Evolutionary conservation across 345 rosid species (phyloP).

Genomic region (Arabidopsis arenosa): DNA sequence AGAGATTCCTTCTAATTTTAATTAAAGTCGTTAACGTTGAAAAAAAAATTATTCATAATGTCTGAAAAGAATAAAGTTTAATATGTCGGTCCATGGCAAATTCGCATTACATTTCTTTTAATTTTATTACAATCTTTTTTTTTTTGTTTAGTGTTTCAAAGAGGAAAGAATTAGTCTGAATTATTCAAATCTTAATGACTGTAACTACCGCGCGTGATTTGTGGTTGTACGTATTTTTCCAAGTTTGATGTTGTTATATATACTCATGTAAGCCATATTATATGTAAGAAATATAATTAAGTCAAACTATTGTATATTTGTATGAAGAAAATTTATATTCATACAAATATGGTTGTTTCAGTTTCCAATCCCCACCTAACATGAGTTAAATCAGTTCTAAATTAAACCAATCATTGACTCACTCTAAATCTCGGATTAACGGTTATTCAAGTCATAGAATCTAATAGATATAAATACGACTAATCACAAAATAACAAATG

Average conservation of each 20-base stretch:
- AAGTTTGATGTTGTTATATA: slow-evolving; percentile 10
- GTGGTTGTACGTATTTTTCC: slow-evolving; percentile 2
- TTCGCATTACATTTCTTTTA: neutral
- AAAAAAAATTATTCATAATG: slow-evolving; percentile 2
- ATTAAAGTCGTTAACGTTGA: slow-evolving; percentile 41
- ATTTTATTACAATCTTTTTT: neutral
- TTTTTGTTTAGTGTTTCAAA: neutral
- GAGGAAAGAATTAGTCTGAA: neutral
- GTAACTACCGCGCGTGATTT: slow-evolving; percentile 16
- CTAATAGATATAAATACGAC: too few species aligned
- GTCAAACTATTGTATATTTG: too few species aligned
- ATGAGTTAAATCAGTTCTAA: neutral
- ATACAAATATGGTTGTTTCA: neutral
- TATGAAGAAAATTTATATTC: neutral
- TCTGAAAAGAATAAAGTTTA: slow-evolving; percentile 35
- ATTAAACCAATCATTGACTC: neutral
- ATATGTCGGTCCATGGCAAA: slow-evolving; percentile 26
- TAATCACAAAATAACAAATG: too few species aligned
- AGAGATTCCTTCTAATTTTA: slow-evolving; percentile 30
- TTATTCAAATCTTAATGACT: slow-evolving; percentile 4
- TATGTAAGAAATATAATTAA: neutral
- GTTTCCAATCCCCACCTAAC: neutral
- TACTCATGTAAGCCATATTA: neutral
- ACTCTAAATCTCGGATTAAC: neutral
- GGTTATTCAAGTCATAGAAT: too few species aligned